Conservation (phyloP, 176 grass and related monocot species). For the Oryza coarctata region DNA sequence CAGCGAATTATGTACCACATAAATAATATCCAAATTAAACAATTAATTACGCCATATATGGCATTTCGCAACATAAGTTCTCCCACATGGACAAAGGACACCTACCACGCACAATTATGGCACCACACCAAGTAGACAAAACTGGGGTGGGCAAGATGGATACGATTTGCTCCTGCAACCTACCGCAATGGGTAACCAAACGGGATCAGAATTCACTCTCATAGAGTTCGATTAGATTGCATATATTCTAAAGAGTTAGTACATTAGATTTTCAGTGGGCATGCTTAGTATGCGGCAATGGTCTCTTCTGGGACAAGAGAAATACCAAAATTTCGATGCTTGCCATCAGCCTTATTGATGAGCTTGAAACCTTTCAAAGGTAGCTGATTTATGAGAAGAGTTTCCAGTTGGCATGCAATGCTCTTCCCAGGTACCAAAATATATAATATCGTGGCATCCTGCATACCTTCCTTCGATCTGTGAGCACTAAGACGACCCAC, state of each 20-base stretch:
- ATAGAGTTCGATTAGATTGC: constrained; percentile 12
- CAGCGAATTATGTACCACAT: neutral
- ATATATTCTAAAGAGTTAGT: neutral
- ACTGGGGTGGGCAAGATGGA: constrained; percentile 46
- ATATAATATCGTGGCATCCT: constrained; percentile 61
- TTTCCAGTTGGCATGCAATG: constrained; percentile 85
- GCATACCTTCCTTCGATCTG: constrained; percentile 82
- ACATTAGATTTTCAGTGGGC: constrained; percentile 18
- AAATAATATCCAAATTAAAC: neutral
- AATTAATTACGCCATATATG: neutral
- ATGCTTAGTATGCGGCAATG: constrained; percentile 32
- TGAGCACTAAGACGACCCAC: constrained; percentile 66
- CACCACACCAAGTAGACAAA: constrained; percentile 44
- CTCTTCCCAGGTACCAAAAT: constrained; percentile 87
- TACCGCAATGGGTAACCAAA: neutral
- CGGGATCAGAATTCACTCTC: neutral
- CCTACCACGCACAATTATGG: constrained; percentile 43
- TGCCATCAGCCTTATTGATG: constrained; percentile 82
- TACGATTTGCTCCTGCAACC: constrained; percentile 48
- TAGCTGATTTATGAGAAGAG: constrained; percentile 89
- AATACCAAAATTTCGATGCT: constrained; percentile 81
- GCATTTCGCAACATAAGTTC: neutral
- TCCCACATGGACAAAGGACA: neutral
- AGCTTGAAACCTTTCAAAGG: constrained; percentile 73
- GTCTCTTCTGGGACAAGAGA: constrained; percentile 42